Conservation (phyloP, 2,329 filamentous ascomycete species). For the Aureobasidium mangrovei region DNA sequence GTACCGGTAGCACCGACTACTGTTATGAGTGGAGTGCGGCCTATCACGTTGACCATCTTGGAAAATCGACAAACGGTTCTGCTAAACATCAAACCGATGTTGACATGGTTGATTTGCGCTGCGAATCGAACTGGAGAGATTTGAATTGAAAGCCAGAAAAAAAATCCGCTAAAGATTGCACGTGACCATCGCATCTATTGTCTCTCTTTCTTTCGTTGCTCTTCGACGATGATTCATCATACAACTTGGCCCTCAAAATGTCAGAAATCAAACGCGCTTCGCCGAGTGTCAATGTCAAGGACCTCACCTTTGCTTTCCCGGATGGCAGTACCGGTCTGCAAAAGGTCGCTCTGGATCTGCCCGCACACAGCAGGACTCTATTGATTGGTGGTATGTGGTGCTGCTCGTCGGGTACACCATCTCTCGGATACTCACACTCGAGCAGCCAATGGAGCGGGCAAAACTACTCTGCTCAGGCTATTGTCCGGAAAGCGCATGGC, state of each 20-base stretch:
- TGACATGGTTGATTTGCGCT: conserved; percentile 11
- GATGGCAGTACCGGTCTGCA: conserved; percentile 73
- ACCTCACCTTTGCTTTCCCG: conserved; percentile 81
- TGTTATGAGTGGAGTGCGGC: conserved; percentile 27
- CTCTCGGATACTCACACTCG: no score
- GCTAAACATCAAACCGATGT: conserved; percentile 13
- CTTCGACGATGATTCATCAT: conserved; percentile 5
- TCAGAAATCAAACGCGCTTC: conserved; percentile 16
- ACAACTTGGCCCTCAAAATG: neutral
- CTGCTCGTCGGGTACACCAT: neutral
- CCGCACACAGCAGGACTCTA: conserved; percentile 75
- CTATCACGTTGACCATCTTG: neutral
- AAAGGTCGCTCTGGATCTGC: conserved; percentile 66
- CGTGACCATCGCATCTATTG: neutral
- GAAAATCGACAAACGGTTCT: conserved; percentile 9
- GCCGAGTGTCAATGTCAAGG: conserved; percentile 61
- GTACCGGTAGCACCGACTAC: conserved; percentile 87
- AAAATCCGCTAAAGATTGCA: neutral
- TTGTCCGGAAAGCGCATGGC: conserved; percentile 92
- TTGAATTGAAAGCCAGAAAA: neutral
- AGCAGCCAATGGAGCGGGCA: conserved; percentile 83
- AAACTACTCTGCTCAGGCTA: conserved; percentile 90
- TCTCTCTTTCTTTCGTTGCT: neutral
- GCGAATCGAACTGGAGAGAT: conserved; percentile 1
- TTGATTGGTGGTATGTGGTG: conserved; percentile 65